A percentile compares a stretch with the other conserved stretches of the same genome.
Evolutionary conservation across 169 alveolate genomes (phyloP).

Genomic region (Cryptosporidium sp.): DNA sequence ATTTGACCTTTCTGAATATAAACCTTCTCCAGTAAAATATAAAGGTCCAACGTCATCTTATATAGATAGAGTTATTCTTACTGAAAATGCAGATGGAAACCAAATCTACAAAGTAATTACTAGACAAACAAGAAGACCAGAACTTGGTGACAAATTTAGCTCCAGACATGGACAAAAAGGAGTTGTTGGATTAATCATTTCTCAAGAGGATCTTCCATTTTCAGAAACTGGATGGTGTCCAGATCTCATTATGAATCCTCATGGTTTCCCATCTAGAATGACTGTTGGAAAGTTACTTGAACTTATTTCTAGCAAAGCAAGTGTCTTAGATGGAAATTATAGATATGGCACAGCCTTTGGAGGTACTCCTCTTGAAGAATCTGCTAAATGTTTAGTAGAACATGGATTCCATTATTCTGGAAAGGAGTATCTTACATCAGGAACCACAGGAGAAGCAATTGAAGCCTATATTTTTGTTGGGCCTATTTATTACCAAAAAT

Average conservation of each 20-base stretch:
- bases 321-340: slow-evolving; percentile 94
- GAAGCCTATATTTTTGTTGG: slow-evolving; percentile 96
- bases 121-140: slow-evolving; percentile 96
- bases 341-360: slow-evolving; percentile 99
- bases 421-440: slow-evolving; percentile 95
- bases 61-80: slow-evolving; percentile 94
- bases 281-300: slow-evolving; percentile 99
- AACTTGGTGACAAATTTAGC: slow-evolving; percentile 97
- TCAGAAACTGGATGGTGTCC: slow-evolving; percentile 99
- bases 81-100: slow-evolving; percentile 92
- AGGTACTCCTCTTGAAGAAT: slow-evolving; percentile 92
- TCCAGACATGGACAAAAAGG: slow-evolving; percentile 99
- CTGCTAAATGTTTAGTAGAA: slow-evolving; percentile 90
- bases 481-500: slow-evolving; percentile 98
- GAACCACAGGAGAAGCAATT: slow-evolving; percentile 99
- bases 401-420: slow-evolving; percentile 94
- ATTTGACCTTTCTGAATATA: slow-evolving; percentile 77
- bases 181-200: slow-evolving; percentile 98
- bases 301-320: slow-evolving; percentile 95
- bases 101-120: slow-evolving; percentile 92
- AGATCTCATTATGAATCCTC: slow-evolving; percentile 99
- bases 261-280: slow-evolving; percentile 99
- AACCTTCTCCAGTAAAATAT: slow-evolving; percentile 80
- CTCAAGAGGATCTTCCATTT: slow-evolving; percentile 98
- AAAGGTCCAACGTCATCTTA: slow-evolving; percentile 90